Conservation (phyloP, 2,329 filamentous ascomycete species). For the Aspergillus awamori region DNA sequence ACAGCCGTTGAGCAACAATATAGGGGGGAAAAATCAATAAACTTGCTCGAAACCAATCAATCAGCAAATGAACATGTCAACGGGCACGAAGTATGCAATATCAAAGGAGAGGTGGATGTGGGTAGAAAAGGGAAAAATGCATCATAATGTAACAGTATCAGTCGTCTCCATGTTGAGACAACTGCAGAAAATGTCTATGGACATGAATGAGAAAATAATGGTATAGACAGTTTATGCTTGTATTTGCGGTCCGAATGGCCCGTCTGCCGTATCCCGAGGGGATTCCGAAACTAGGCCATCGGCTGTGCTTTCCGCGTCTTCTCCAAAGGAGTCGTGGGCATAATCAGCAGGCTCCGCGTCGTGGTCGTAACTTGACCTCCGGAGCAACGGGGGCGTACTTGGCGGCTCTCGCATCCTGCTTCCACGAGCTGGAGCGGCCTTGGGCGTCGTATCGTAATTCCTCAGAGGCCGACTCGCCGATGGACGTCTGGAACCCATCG, state of each 20-base stretch:
- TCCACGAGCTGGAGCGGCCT: conserved; percentile 35
- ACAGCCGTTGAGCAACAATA: conserved; percentile 11
- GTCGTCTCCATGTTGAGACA: background rate
- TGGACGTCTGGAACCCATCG: conserved; percentile 31
- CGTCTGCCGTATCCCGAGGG: conserved; percentile 32
- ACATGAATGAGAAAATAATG: conserved; percentile 12
- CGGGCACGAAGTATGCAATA: conserved; percentile 4
- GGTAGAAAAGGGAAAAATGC: background rate
- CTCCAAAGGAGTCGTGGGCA: conserved; percentile 51
- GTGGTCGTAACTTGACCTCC: conserved; percentile 60
- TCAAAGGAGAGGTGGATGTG: conserved; percentile 6
- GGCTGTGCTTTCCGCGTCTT: conserved; percentile 53
- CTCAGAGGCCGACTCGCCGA: conserved; percentile 41
- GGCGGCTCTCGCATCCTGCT: conserved; percentile 39
- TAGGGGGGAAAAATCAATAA: background rate
- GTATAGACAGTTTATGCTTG: conserved; percentile 20
- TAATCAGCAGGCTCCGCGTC: conserved; percentile 58
- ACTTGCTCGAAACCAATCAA: background rate
- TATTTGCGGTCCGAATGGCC: conserved; percentile 38
- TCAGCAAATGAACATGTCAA: background rate
- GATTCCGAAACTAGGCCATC: conserved; percentile 44
- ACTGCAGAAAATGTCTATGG: conserved; percentile 5
- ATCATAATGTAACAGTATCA: conserved; percentile 9
- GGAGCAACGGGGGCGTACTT: conserved; percentile 58
- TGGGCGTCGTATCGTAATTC: conserved; percentile 32